Evolutionary conservation across 1,284 basidiomycete species (phyloP).

Genomic region (Bondarzewia mesenterica): DNA sequence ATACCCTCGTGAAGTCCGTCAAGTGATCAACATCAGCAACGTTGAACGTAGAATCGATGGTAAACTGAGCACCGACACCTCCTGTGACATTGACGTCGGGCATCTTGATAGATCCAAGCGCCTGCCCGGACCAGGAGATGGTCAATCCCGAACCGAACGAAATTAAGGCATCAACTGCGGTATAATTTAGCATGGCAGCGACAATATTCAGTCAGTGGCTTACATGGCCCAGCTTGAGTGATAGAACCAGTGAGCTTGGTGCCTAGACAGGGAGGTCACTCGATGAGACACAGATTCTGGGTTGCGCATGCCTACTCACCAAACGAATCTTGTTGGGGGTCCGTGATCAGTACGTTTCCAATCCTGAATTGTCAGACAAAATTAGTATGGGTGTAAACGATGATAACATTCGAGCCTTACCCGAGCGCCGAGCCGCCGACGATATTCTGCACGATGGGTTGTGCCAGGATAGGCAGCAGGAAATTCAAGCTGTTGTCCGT

Average conservation of each 20-base stretch:
- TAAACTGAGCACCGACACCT: slow-evolving; percentile 57
- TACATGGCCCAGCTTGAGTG: slow-evolving; percentile 70
- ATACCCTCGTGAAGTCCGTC: slow-evolving; percentile 59
- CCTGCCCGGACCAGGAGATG: slow-evolving; percentile 54
- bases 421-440: slow-evolving; percentile 53
- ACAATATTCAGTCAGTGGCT: slow-evolving; percentile 16
- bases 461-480: slow-evolving; percentile 65
- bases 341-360: slow-evolving; percentile 48
- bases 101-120: slow-evolving; percentile 60
- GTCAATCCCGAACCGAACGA: slow-evolving; percentile 57
- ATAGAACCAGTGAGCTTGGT: slow-evolving; percentile 59
- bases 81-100: slow-evolving; percentile 46
- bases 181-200: slow-evolving; percentile 6
- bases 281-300: neutral
- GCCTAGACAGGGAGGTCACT: slow-evolving; percentile 23
- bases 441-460: slow-evolving; percentile 76
- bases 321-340: slow-evolving; percentile 53
- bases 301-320: slow-evolving; percentile 23
- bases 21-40: slow-evolving; percentile 55
- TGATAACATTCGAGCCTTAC: slow-evolving; percentile 23
- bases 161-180: slow-evolving; percentile 62
- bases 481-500: slow-evolving; percentile 59
- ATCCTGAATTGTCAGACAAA: slow-evolving; percentile 29
- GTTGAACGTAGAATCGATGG: slow-evolving; percentile 48
- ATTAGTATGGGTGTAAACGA: neutral